These are phyloP conservation scores for Fusarium bulbicola DNA, from an alignment of 2,329 filamentous ascomycete genomes.

Conservation along the genomic window DNA sequence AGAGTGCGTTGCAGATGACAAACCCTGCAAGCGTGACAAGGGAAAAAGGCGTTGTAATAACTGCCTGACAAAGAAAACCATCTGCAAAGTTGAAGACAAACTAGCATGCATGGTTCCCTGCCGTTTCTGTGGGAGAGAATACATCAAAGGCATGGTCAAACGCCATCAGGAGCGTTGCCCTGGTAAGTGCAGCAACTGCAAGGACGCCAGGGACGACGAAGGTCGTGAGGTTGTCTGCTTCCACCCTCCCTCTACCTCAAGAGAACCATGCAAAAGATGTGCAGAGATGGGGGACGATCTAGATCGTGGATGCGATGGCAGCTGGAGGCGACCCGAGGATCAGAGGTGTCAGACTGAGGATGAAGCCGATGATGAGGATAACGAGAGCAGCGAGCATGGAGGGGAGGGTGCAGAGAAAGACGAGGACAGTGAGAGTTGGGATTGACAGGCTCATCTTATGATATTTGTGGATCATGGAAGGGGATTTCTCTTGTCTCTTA, in stretches of 20 bases:
- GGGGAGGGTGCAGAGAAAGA: not conserved
- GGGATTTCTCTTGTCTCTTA: not conserved
- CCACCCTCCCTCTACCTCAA: not conserved
- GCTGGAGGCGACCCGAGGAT: not conserved
- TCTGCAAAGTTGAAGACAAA: not conserved
- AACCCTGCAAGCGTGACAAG: not conserved
- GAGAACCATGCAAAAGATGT: not conserved
- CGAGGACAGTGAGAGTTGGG: not conserved
- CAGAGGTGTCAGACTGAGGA: not conserved
- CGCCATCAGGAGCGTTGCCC: not conserved
- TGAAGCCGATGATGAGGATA: not conserved
- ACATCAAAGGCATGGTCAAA: not conserved
- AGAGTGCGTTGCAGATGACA: not conserved
- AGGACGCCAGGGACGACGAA: not conserved
- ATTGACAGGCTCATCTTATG: not conserved
- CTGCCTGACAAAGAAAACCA: not conserved
- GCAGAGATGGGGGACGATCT: not conserved
- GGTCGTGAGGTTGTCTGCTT: not conserved
- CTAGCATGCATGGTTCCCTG: not conserved
- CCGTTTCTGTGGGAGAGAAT: not conserved
- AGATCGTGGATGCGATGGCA: not conserved
- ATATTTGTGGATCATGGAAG: not conserved
- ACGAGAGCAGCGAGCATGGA: not conserved
- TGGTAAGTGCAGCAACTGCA: not conserved
- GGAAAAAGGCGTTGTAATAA: not conserved